Conservation (phyloP, 768 basidiomycete genomes). For the Suillus sp. region DNA sequence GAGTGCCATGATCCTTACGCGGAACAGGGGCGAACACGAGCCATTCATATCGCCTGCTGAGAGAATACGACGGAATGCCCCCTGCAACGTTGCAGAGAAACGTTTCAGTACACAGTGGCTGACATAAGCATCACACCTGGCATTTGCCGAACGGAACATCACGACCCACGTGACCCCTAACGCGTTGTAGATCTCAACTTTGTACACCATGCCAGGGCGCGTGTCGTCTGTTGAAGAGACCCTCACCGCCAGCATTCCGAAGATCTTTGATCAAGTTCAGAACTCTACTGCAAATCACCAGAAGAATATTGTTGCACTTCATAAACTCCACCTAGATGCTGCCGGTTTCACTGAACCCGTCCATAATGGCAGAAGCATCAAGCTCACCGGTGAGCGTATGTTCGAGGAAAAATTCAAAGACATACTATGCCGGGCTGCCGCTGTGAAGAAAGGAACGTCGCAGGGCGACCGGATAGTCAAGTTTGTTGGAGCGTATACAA, state of each 20-base stretch:
- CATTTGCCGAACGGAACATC: slow-evolving; percentile 3
- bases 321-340: slow-evolving; percentile 75
- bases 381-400: slow-evolving; percentile 71
- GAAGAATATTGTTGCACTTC: slow-evolving; percentile 83
- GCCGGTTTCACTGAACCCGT: slow-evolving; percentile 52
- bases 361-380: slow-evolving; percentile 50
- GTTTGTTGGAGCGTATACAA: slow-evolving; percentile 80
- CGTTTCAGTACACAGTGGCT: neutral
- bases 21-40: slow-evolving; percentile 8
- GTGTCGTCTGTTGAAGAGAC: slow-evolving; percentile 29
- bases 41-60: slow-evolving; percentile 8
- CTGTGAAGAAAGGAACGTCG: slow-evolving; percentile 77
- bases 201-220: slow-evolving; percentile 32
- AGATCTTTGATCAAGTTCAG: slow-evolving; percentile 83
- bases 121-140: slow-evolving; percentile 6
- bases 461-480: slow-evolving; percentile 79
- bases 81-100: slow-evolving; percentile 1
- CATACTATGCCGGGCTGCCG: slow-evolving; percentile 60
- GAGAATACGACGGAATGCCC: slow-evolving; percentile 6
- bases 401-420: slow-evolving; percentile 71
- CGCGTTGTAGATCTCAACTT: slow-evolving; percentile 7
- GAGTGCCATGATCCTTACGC: neutral
- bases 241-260: slow-evolving; percentile 43
- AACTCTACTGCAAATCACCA: slow-evolving; percentile 76
- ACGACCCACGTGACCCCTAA: slow-evolving; percentile 13